Evolutionary conservation across 768 basidiomycete genomes (phyloP), one percentile per base, ranked within the genome.

Genomic region (Agaricus sinodeliciosus): DNA sequence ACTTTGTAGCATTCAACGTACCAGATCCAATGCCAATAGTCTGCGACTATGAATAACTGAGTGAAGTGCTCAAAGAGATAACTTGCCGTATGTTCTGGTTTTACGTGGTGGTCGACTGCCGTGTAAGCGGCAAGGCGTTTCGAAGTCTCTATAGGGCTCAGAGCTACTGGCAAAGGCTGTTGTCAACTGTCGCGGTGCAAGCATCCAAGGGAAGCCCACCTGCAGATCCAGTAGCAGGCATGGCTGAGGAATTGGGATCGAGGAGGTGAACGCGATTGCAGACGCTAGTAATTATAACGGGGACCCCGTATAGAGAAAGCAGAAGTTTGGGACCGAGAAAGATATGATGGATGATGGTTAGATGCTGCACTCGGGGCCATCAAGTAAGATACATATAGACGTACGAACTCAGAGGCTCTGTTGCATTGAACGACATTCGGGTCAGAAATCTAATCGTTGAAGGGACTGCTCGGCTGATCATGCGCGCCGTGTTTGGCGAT

Each of bases 111-210:
- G 65, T 98, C 95, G 1, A 99, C 95, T 0, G 96, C 96, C 1
- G 90, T 88, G 70, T 82, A 94, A 3, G 96, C 96, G 8, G 96
- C 96, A 15, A 95, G 76, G 49, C 81, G 78, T 70, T 99, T 99
- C 15, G 93, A 84, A 49, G 78, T 76, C 61, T 98, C 95, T 37
- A 98, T 72, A 4, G 65, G 63, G 37, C 72, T 74, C 59, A 80
- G 50, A 22, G 64, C 42, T 47, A 22, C 45, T 34, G 22, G 1
- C 12, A 27, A 41, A 31, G n/a, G 37, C 45, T 12, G 36, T 19
- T 15, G 45, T 46, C 28, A 13, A 36, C 18, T 9, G 22, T 18
- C 28, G 36, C 15, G 16, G 25, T 12, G 9, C 12, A 37, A n/a
- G 15, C 3, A 26, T 37, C 8, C 18, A 15, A 41, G n/a, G 28